Evolutionary conservation across 495 filamentous ascomycete species (phyloP).

Genomic region (Xeromyces bisporus): DNA sequence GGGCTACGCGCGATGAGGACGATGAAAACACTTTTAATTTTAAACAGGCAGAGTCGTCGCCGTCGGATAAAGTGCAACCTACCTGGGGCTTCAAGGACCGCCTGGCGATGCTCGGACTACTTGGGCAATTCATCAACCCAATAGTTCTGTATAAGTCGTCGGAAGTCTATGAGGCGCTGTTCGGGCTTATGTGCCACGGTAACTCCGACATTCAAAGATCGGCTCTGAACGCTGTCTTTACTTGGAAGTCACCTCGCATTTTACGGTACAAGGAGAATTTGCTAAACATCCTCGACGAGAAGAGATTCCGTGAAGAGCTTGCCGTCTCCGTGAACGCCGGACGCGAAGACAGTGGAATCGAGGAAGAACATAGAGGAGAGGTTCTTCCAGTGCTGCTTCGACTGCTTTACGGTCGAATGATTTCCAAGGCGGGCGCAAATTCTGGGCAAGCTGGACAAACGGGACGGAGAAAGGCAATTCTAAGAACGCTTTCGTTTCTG

Average conservation of each 20-base stretch:
- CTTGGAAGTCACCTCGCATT: conserved; percentile 69
- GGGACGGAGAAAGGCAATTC: conserved; percentile 48
- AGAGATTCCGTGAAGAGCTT: conserved; percentile 80
- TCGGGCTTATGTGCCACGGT: conserved; percentile 63
- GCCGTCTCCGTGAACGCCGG: conserved; percentile 61
- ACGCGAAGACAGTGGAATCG: conserved; percentile 54
- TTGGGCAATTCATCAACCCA: conserved; percentile 72
- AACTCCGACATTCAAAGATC: conserved; percentile 77
- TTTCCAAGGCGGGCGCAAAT: conserved; percentile 56
- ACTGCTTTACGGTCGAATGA: conserved; percentile 74
- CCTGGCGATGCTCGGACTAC: conserved; percentile 63
- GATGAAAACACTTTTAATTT: conserved; percentile 24
- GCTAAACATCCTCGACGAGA: conserved; percentile 76
- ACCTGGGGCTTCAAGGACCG: conserved; percentile 53
- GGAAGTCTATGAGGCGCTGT: conserved; percentile 57
- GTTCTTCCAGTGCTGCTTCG: conserved; percentile 76
- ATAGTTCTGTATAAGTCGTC: conserved; percentile 59
- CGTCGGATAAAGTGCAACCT: conserved; percentile 10
- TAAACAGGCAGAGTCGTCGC: conserved; percentile 6
- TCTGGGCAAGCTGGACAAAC: conserved; percentile 36
- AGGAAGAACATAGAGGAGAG: conserved; percentile 48
- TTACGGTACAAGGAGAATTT: conserved; percentile 73
- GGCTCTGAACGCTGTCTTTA: conserved; percentile 66
- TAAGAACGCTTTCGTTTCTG: conserved; percentile 42
- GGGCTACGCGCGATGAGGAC: conserved; percentile 39